Evolutionary conservation across 202 grass and related monocot genomes (phyloP).

Genomic region (Zizania palustris): DNA sequence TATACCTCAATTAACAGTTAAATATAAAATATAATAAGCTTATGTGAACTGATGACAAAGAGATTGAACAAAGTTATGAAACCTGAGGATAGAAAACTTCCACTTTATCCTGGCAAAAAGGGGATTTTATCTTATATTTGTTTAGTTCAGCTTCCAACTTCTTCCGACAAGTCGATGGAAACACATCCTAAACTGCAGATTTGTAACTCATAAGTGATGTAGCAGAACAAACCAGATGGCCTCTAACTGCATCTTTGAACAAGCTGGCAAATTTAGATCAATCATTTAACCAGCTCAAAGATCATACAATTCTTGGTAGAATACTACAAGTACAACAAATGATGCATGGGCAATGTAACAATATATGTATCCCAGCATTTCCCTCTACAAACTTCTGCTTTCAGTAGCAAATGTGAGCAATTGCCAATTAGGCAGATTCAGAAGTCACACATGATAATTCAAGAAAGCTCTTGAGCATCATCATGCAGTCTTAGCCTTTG

Average conservation of each 20-base stretch:
- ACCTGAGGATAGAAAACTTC: too few relatives aligned
- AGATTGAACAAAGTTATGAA: too few relatives aligned
- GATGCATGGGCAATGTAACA: not conserved
- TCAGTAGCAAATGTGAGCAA: not conserved
- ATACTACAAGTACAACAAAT: conserved; percentile 1
- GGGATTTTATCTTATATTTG: too few relatives aligned
- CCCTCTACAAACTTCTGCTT: not conserved
- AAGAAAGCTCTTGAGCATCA: not conserved
- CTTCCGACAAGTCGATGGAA: too few relatives aligned
- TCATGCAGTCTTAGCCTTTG: conserved; percentile 66
- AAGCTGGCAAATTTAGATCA: not conserved
- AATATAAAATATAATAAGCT: too few relatives aligned
- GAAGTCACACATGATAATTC: not conserved
- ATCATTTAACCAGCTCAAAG: not conserved
- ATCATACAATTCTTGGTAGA: not conserved
- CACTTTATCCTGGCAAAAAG: too few relatives aligned
- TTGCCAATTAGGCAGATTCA: not conserved
- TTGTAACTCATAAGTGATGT: too few relatives aligned
- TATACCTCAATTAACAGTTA: too few relatives aligned
- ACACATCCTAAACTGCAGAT: too few relatives aligned
- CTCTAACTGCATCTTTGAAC: not conserved
- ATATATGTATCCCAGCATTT: not conserved
- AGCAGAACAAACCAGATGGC: too few relatives aligned
- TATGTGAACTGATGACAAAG: too few relatives aligned
- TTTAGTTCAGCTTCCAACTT: too few relatives aligned